A percentile compares a stretch with the other conserved stretches of the same genome.
These are phyloP conservation scores for Dillenia suffruticosa DNA, from an alignment of 164 flowering plant genomes.

Conservation along the genomic window DNA sequence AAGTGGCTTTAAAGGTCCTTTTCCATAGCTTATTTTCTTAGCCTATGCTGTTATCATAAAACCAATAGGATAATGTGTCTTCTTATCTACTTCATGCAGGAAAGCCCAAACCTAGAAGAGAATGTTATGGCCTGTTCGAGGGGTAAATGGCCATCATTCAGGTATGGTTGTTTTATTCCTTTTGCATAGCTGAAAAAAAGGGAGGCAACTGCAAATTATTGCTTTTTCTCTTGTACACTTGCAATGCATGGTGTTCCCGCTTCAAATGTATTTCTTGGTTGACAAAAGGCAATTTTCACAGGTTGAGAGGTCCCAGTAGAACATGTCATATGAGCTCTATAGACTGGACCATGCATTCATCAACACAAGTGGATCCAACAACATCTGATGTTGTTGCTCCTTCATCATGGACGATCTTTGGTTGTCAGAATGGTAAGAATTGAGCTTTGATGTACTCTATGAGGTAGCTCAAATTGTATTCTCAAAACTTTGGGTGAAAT, in stretches of 20 bases:
- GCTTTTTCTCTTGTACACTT: no score
- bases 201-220: no score
- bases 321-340: constrained; percentile 27
- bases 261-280: no score
- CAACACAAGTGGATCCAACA: constrained; percentile 40
- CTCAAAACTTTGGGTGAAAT: constrained; percentile 1
- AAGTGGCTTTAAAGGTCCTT: constrained; percentile 65
- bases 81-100: constrained; percentile 27
- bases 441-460: constrained; percentile 5
- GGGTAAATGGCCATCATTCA: constrained; percentile 54
- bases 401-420: constrained; percentile 90
- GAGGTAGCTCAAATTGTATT: constrained; percentile 3
- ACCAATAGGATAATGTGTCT: neutral
- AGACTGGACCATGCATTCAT: constrained; percentile 65
- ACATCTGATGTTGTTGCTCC: constrained; percentile 86
- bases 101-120: constrained; percentile 26
- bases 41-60: neutral
- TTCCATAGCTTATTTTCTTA: neutral
- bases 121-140: constrained; percentile 26
- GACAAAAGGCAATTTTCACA: constrained; percentile 13
- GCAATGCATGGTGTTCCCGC: no score
- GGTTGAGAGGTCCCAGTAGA: constrained; percentile 41
- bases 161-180: constrained; percentile 27
- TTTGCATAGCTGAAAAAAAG: no score
- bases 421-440: constrained; percentile 76